Conservation (phyloP, 768 basidiomycete species). For the Nidula microcarpa region DNA sequence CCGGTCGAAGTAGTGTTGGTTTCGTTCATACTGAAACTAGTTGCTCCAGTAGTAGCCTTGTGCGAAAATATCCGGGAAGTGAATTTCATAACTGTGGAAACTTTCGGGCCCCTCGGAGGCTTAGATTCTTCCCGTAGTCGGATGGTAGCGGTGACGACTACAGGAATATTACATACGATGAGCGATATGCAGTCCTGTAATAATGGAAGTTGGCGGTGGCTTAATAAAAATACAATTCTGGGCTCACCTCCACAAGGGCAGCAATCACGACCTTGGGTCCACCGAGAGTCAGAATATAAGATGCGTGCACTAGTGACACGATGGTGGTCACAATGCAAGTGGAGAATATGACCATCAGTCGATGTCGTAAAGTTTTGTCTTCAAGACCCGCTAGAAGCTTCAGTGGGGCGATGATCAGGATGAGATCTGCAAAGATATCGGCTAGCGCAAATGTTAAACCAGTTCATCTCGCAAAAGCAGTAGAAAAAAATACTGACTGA, state of each 20-base stretch:
- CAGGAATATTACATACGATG: slow-evolving; percentile 34
- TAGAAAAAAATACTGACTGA: slow-evolving; percentile 31
- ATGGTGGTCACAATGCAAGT: slow-evolving; percentile 48
- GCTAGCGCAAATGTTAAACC: slow-evolving; percentile 3
- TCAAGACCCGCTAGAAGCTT: slow-evolving; percentile 10
- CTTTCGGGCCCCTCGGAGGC: background rate
- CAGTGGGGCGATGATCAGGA: slow-evolving; percentile 5
- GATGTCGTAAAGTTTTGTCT: slow-evolving; percentile 8
- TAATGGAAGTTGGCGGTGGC: background rate
- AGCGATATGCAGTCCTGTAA: slow-evolving; percentile 28
- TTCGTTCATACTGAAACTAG: background rate
- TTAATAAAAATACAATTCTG: background rate
- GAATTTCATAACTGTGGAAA: background rate
- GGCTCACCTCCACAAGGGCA: slow-evolving; percentile 39
- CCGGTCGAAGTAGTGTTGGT: background rate
- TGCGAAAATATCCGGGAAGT: background rate
- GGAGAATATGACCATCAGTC: slow-evolving; percentile 46
- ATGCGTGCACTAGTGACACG: slow-evolving; percentile 44
- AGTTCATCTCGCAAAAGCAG: background rate
- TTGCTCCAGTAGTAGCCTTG: background rate
- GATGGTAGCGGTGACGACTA: slow-evolving; percentile 26
- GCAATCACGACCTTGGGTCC: slow-evolving; percentile 27
- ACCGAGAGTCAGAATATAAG: slow-evolving; percentile 29
- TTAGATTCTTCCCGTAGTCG: slow-evolving; percentile 7
- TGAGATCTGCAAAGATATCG: slow-evolving; percentile 7